Conservation (phyloP, 2,329 filamentous ascomycete genomes). For the Colletotrichum sublineola region DNA sequence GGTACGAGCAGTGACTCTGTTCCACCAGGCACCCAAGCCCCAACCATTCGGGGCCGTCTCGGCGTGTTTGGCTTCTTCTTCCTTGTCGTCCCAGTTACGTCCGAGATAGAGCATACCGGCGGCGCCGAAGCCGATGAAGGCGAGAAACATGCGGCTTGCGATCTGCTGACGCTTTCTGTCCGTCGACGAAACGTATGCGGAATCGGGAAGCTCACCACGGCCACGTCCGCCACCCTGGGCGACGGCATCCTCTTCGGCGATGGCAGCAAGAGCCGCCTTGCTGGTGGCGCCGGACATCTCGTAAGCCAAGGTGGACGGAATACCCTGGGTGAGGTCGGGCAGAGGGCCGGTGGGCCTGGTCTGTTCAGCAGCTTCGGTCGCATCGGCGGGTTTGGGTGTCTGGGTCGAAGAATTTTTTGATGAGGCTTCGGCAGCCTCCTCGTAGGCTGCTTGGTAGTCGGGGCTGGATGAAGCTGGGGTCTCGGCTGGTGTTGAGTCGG, state of each 20-base stretch:
- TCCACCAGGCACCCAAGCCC: slow-evolving; percentile 81
- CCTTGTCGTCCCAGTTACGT: slow-evolving; percentile 87
- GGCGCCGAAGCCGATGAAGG: slow-evolving; percentile 68
- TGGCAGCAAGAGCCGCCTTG: slow-evolving; percentile 44
- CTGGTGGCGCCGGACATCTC: slow-evolving; percentile 68
- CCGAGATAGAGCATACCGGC: slow-evolving; percentile 81
- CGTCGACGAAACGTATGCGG: slow-evolving; percentile 89
- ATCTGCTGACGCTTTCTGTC: slow-evolving; percentile 84
- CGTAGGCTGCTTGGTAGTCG: slow-evolving; percentile 21
- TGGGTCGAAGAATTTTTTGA: slow-evolving; percentile 25
- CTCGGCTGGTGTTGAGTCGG: slow-evolving; percentile 17
- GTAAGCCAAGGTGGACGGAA: slow-evolving; percentile 88
- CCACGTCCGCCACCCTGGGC: slow-evolving; percentile 63
- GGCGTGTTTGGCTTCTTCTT: slow-evolving; percentile 77
- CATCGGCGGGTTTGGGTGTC: slow-evolving; percentile 32
- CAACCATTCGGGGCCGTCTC: slow-evolving; percentile 83
- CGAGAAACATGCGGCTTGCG: slow-evolving; percentile 80
- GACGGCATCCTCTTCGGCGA: slow-evolving; percentile 52
- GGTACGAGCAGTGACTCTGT: slow-evolving; percentile 81
- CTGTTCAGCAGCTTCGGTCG: slow-evolving; percentile 36
- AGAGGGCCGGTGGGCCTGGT: slow-evolving; percentile 68
- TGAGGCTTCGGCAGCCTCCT: slow-evolving; percentile 29
- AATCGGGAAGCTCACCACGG: slow-evolving; percentile 77
- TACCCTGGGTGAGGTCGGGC: slow-evolving; percentile 93
- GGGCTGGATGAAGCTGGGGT: slow-evolving; percentile 14